These are phyloP conservation scores for Neofusicoccum cordaticola DNA, from an alignment of 2,329 filamentous ascomycete genomes.

Conservation along the genomic window DNA sequence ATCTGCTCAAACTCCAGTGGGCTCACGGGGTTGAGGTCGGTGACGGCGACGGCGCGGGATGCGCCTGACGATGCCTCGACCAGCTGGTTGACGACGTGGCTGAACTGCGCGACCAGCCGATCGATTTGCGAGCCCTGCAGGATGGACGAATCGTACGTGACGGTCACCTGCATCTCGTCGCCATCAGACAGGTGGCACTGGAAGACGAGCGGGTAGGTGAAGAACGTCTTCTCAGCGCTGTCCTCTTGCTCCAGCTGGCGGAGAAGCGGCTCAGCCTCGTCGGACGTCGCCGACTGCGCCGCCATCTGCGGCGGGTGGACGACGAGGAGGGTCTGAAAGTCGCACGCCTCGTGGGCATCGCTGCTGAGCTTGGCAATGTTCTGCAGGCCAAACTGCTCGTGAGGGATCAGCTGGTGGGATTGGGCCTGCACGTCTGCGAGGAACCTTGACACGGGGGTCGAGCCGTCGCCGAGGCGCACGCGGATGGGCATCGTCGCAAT, in stretches of 20 bases:
- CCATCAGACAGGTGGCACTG: neutral
- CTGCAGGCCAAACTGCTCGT: conserved; percentile 28
- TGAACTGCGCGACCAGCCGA: conserved; percentile 7
- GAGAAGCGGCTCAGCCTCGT: neutral
- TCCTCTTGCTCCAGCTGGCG: neutral
- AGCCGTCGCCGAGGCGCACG: neutral
- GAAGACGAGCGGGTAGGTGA: neutral
- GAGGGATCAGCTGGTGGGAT: conserved; percentile 17
- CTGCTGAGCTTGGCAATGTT: conserved; percentile 38
- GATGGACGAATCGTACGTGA: neutral
- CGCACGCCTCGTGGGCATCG: conserved; percentile 53
- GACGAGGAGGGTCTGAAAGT: conserved; percentile 51
- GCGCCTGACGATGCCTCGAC: neutral
- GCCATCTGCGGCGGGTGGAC: conserved; percentile 37
- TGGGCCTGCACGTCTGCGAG: neutral
- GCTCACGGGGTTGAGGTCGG: neutral
- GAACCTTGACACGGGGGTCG: neutral
- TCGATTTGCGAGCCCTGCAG: neutral
- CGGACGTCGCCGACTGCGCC: neutral
- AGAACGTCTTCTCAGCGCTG: neutral
- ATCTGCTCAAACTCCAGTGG: neutral
- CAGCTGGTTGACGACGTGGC: conserved; percentile 6
- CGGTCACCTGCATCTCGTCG: neutral
- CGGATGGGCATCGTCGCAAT: neutral
- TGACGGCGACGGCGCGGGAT: neutral